Base-by-base conservation (phyloP, 768 basidiomycete species). In the Chalciporus chontae region DNA sequence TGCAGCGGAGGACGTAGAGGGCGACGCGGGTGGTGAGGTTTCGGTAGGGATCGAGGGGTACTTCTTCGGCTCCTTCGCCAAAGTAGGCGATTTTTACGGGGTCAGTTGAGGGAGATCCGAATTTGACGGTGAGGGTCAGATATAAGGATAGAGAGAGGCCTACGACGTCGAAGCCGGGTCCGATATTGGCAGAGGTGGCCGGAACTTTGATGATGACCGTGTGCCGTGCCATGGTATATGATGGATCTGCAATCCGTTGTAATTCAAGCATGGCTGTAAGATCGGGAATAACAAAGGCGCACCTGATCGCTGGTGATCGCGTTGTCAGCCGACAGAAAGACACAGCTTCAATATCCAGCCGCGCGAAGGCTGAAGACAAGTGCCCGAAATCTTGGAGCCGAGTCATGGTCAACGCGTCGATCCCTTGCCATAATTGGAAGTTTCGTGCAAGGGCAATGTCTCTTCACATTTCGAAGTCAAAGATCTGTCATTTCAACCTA, bases 171-270 rank as follows among this genome's bases (percentile, higher is more conserved):
- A 99, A 99, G 21, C 95, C 95, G 36, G 95, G 95, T 3, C 95
- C 95, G 63, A 99, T 94, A 74, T 99, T 99, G 56, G 95, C 95
- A 55, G 94, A 94, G 2, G 95, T 97, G n/a, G 93, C 93, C 9
- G 95, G 95, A 45, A 98, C 87, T 55, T 77, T 80, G 69, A 99
- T 91, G 32, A 73, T 77, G 70, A 93, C 80, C 10, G 60, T 43
- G n/a, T 37, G 47, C 44, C 57, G 55, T 53, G 46, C 40, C 68
- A 69, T 68, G 29, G 29, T 31, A 31, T 31, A 4, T 9, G 29
- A 4, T 9, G 29, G 29, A 9, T 31, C 29, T 31, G 10, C 8
- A 11, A 31, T 10, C 10, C 29, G 14, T 13, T 10, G 0, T 17
- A 5, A 15, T 43, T 31, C 29, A 4, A 13, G 29, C 5, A 31